Percentiles rank a stretch among this genome's conserved stretches.
These are phyloP conservation scores for Apiospora saccharicola DNA, from an alignment of 2,329 filamentous ascomycete species.

Conservation along the genomic window DNA sequence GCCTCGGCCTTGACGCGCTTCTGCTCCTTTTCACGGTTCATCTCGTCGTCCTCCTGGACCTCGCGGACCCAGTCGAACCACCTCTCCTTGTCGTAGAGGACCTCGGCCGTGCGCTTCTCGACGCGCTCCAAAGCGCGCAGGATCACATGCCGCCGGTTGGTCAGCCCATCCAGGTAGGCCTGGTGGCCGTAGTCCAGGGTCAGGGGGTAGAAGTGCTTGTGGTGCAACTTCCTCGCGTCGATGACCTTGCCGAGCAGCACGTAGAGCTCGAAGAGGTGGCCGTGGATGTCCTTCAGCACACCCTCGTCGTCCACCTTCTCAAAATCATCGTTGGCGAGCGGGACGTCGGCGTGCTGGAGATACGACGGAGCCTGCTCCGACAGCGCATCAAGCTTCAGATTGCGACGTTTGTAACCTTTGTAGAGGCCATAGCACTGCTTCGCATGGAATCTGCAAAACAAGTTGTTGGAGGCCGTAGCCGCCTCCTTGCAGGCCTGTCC, in stretches of 20 bases:
- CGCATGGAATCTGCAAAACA: slow-evolving; percentile 52
- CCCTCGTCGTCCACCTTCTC: slow-evolving; percentile 46
- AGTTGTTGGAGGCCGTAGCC: slow-evolving; percentile 49
- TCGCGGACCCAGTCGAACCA: slow-evolving; percentile 57
- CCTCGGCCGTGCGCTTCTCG: slow-evolving; percentile 49
- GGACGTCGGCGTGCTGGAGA: slow-evolving; percentile 42
- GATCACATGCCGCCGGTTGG: slow-evolving; percentile 42
- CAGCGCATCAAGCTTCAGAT: slow-evolving; percentile 50
- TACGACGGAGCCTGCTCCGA: slow-evolving; percentile 45
- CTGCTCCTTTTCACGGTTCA: slow-evolving; percentile 53
- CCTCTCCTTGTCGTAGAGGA: slow-evolving; percentile 54
- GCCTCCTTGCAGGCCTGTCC: slow-evolving; percentile 42
- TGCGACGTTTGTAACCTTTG: slow-evolving; percentile 56
- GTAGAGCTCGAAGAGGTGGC: slow-evolving; percentile 47
- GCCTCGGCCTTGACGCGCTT: slow-evolving; percentile 58
- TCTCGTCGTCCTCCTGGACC: slow-evolving; percentile 54
- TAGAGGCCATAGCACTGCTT: slow-evolving; percentile 54
- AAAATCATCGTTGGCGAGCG: slow-evolving; percentile 51
- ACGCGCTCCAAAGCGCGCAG: slow-evolving; percentile 50
- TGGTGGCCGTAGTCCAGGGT: slow-evolving; percentile 44
- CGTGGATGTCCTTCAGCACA: slow-evolving; percentile 47
- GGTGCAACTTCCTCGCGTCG: slow-evolving; percentile 37
- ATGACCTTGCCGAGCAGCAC: slow-evolving; percentile 39
- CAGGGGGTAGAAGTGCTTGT: slow-evolving; percentile 42
- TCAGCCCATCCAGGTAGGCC: slow-evolving; percentile 40